phyloP scores from a whole-genome alignment of 768 basidiomycete genomes.

The Rhodotorula kratochvilovae region DNA sequence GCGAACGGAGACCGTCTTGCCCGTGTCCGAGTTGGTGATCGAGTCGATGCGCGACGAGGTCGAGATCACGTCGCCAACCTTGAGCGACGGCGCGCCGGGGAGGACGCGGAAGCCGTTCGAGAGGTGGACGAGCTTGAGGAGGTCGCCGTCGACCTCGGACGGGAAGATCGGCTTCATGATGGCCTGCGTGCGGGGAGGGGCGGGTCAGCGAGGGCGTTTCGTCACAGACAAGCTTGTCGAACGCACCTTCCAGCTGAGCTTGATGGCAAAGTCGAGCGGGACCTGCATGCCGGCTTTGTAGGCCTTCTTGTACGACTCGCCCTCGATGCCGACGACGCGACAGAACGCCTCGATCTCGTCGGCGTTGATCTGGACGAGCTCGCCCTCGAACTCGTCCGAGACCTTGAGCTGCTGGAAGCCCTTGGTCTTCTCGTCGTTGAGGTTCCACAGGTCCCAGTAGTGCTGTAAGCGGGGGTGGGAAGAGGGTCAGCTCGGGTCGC shows the following conservation, averaged over 20 bases:
- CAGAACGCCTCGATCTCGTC: conserved; percentile 81
- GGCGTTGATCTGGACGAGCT: conserved; percentile 70
- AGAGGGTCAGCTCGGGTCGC: not conserved
- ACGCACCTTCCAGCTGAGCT: conserved; percentile 93
- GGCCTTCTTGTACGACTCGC: conserved; percentile 77
- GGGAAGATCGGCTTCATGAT: conserved; percentile 99
- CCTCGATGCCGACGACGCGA: conserved; percentile 85
- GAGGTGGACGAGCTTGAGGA: conserved; percentile 91
- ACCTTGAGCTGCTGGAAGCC: conserved; percentile 71
- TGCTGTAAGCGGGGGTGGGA: conserved; percentile 54
- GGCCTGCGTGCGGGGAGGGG: conserved; percentile 57
- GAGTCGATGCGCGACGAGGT: conserved; percentile 83
- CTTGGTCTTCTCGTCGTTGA: conserved; percentile 59
- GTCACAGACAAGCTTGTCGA: not conserved
- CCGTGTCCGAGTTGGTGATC: conserved; percentile 81
- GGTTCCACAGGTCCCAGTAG: conserved; percentile 98
- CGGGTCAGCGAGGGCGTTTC: conserved; percentile 7
- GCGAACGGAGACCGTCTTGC: conserved; percentile 87
- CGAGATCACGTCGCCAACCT: conserved; percentile 82
- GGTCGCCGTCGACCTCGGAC: conserved; percentile 78
- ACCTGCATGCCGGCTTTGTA: conserved; percentile 68
- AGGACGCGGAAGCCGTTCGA: conserved; percentile 93
- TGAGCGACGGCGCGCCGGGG: conserved; percentile 67
- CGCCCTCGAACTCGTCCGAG: conserved; percentile 75
- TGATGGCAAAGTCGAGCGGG: conserved; percentile 98